Evolutionary conservation across 768 basidiomycete genomes (phyloP).

Genomic region (Melanogaster broomeanus): DNA sequence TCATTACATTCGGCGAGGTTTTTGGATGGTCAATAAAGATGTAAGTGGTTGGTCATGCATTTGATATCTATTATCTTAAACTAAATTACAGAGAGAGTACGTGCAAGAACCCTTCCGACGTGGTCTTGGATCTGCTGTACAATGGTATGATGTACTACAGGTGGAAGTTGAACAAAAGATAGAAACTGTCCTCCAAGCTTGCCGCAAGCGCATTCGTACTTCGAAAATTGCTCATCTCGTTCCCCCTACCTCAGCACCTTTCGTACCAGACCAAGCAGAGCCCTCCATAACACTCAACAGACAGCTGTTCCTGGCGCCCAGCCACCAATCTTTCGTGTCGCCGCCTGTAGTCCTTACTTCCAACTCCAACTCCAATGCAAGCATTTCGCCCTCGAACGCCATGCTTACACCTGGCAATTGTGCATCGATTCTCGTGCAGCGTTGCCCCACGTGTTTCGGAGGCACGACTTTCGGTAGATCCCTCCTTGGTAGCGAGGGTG

Average conservation of each 20-base stretch:
- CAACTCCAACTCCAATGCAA: not conserved
- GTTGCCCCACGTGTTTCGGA: slow-evolving; percentile 34
- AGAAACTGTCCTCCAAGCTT: not conserved
- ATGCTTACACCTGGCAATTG: not conserved
- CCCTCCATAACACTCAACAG: too few species aligned
- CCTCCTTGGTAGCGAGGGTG: slow-evolving; percentile 17
- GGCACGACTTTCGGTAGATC: slow-evolving; percentile 8
- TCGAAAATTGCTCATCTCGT: not conserved
- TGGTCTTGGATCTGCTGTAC: slow-evolving; percentile 26
- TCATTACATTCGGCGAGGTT: slow-evolving; percentile 16
- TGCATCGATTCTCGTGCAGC: slow-evolving; percentile 8
- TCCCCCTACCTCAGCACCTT: not conserved
- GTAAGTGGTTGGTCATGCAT: slow-evolving; percentile 15
- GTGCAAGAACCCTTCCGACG: slow-evolving; percentile 33
- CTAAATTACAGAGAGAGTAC: slow-evolving; percentile 18
- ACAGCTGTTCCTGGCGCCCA: not conserved
- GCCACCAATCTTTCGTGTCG: not conserved
- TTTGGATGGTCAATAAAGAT: not conserved
- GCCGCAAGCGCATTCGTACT: not conserved
- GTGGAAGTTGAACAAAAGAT: slow-evolving; percentile 9
- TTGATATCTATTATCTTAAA: not conserved
- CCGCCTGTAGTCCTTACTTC: not conserved
- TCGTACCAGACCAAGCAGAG: not conserved
- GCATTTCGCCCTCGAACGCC: not conserved
- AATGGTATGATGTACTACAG: slow-evolving; percentile 30